Conservation (phyloP, 2,329 filamentous ascomycete genomes). For the Colletotrichum acutatum region DNA sequence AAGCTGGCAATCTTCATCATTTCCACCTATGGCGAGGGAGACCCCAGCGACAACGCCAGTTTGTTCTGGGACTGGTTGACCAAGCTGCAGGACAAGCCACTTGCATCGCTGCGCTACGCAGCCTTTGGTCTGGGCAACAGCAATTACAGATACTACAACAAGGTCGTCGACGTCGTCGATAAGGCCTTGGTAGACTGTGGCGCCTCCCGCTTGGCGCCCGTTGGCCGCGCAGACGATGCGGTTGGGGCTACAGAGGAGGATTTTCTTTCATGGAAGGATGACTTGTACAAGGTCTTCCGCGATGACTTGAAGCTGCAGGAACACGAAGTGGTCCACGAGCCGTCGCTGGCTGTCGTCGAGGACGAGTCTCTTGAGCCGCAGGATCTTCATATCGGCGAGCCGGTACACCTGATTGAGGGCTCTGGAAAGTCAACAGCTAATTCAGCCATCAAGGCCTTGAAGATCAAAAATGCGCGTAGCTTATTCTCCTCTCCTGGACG, state of each 20-base stretch:
- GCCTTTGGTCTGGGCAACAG: slow-evolving; percentile 53
- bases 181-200: slow-evolving; percentile 40
- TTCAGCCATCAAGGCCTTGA: slow-evolving; percentile 36
- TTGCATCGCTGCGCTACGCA: slow-evolving; percentile 44
- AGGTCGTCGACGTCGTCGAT: slow-evolving; percentile 45
- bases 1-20: slow-evolving; percentile 50
- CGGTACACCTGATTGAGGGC: slow-evolving; percentile 25
- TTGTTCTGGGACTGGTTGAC: slow-evolving; percentile 44
- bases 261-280: slow-evolving; percentile 49
- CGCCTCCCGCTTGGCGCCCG: slow-evolving; percentile 41
- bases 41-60: slow-evolving; percentile 51
- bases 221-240: slow-evolving; percentile 47
- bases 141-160: slow-evolving; percentile 52
- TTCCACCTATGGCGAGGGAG: slow-evolving; percentile 53
- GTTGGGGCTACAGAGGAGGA: slow-evolving; percentile 48
- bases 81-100: slow-evolving; percentile 31
- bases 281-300: slow-evolving; percentile 38
- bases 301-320: slow-evolving; percentile 39
- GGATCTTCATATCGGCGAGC: slow-evolving; percentile 40
- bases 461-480: slow-evolving; percentile 38
- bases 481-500: slow-evolving; percentile 39
- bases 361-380: slow-evolving; percentile 36
- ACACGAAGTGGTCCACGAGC: slow-evolving; percentile 38
- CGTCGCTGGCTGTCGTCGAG: slow-evolving; percentile 37
- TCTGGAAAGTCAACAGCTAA: slow-evolving; percentile 27